These are phyloP conservation scores for Cytospora piceae DNA, from an alignment of 2,329 filamentous ascomycete genomes.

Conservation along the genomic window DNA sequence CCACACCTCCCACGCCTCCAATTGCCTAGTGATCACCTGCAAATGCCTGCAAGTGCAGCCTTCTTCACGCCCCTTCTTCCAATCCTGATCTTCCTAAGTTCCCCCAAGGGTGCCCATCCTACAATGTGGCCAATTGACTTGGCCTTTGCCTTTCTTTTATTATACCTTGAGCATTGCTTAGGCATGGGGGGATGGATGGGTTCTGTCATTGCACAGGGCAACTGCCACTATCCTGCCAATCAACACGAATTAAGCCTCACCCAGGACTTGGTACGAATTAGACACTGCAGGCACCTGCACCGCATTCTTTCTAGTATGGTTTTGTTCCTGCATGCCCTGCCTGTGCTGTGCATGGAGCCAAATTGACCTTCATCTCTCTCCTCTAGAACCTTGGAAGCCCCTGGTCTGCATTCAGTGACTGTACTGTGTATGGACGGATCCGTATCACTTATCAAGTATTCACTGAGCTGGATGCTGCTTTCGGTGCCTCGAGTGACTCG, in stretches of 20 bases:
- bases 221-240: neutral
- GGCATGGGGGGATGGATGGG: neutral
- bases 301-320: neutral
- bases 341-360: neutral
- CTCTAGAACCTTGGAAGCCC: neutral
- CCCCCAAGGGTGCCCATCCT: neutral
- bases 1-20: neutral
- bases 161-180: neutral
- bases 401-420: neutral
- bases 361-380: neutral
- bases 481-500: neutral
- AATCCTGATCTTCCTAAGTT: neutral
- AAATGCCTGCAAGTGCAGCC: neutral
- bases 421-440: neutral
- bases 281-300: conserved; percentile 4
- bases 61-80: neutral
- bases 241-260: neutral
- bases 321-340: conserved; percentile 4
- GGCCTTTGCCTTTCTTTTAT: neutral
- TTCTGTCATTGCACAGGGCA: conserved; percentile 2
- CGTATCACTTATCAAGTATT: no score
- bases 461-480: neutral
- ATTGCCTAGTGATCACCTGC: neutral
- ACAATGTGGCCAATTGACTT: neutral
- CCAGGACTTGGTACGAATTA: neutral